phyloP scores from a whole-genome alignment of 2,329 filamentous ascomycete genomes.

The Podosphaera fusca region DNA sequence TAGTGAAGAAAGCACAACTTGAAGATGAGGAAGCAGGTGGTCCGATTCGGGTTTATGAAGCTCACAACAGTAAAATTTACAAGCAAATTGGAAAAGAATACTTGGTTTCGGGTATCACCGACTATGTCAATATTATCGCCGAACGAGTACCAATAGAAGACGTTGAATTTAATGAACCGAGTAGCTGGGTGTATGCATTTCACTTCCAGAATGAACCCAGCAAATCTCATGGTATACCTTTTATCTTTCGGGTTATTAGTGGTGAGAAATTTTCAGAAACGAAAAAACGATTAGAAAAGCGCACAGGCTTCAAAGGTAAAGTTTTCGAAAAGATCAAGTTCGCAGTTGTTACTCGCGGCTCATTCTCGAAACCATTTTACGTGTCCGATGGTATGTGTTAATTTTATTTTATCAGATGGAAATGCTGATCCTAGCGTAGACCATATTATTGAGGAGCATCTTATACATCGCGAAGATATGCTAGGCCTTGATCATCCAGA shows the following conservation, averaged over 20 bases:
- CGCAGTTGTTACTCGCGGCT: constrained; percentile 46
- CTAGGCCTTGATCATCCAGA: constrained; percentile 45
- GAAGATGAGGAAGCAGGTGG: constrained; percentile 47
- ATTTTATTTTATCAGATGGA: neutral
- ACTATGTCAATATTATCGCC: constrained; percentile 62
- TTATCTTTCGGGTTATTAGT: constrained; percentile 68
- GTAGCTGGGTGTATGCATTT: constrained; percentile 53
- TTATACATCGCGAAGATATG: constrained; percentile 31
- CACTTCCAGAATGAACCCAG: constrained; percentile 82
- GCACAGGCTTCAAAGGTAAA: constrained; percentile 91
- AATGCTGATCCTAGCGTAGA: constrained; percentile 6
- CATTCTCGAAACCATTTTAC: constrained; percentile 60
- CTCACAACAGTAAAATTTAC: constrained; percentile 61
- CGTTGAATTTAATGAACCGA: constrained; percentile 17
- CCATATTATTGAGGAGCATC: constrained; percentile 24
- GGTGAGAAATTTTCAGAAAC: constrained; percentile 76
- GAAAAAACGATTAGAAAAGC: constrained; percentile 78
- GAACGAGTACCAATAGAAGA: constrained; percentile 55
- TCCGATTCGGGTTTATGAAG: constrained; percentile 61
- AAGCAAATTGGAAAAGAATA: constrained; percentile 50
- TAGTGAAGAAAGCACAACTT: constrained; percentile 63
- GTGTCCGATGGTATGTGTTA: constrained; percentile 56
- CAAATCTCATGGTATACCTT: constrained; percentile 71
- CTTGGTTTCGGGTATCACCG: constrained; percentile 59
- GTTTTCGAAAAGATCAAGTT: constrained; percentile 98